Evolutionary conservation across 495 filamentous ascomycete species (phyloP).

Genomic region (Haplographium delicatum): DNA sequence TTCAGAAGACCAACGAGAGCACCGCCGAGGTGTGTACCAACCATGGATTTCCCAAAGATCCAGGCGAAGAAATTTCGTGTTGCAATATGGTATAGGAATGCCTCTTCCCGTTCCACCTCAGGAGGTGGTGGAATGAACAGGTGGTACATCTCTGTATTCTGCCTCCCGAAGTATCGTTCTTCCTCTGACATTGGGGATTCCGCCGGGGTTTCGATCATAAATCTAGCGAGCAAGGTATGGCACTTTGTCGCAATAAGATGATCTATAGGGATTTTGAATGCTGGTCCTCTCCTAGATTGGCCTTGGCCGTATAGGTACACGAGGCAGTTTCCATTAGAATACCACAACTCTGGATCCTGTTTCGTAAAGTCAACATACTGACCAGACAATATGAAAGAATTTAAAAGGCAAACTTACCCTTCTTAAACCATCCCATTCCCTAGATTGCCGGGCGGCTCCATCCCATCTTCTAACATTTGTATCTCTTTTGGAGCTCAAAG

Average conservation of each 20-base stretch:
- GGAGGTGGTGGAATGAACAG: conserved; percentile 59
- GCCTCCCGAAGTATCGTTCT: conserved; percentile 19
- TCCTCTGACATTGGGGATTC: conserved; percentile 9
- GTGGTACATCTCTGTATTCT: conserved; percentile 35
- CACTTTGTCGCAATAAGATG: conserved; percentile 44
- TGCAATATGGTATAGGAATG: conserved; percentile 52
- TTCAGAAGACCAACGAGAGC: conserved; percentile 52
- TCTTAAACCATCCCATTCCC: conserved; percentile 48
- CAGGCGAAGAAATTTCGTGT: conserved; percentile 68
- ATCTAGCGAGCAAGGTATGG: conserved; percentile 34
- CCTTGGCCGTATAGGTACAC: conserved; percentile 57
- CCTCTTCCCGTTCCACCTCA: conserved; percentile 39
- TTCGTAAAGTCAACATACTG: neutral
- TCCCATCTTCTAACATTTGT: conserved; percentile 47
- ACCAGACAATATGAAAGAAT: neutral
- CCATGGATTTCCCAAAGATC: conserved; percentile 53
- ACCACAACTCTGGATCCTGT: conserved; percentile 61
- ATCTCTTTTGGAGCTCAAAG: conserved; percentile 13
- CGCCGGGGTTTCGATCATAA: conserved; percentile 41
- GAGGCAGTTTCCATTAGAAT: conserved; percentile 54
- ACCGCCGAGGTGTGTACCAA: conserved; percentile 52
- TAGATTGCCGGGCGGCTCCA: conserved; percentile 41
- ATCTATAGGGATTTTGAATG: conserved; percentile 52
- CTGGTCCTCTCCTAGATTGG: conserved; percentile 53
- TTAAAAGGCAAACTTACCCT: conserved; percentile 34